A percentile compares a stretch with the other conserved stretches of the same genome.
Conservation (phyloP, 306 rosid genomes). For the barrel medic (Medicago truncatula) region DNA sequence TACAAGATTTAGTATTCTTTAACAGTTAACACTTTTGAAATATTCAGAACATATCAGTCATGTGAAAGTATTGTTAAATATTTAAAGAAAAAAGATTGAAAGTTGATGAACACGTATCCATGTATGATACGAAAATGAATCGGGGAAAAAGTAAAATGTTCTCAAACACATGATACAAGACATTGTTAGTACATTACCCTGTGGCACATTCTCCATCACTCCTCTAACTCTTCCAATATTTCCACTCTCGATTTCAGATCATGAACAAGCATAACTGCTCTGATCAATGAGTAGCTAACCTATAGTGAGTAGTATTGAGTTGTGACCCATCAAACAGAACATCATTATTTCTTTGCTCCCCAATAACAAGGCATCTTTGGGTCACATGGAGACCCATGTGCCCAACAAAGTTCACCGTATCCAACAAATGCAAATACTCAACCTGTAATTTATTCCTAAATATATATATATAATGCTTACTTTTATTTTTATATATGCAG, state of each 20-base stretch:
- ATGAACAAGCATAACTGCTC: neutral
- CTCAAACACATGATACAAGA: slow-evolving; percentile 9
- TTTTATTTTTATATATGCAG: neutral
- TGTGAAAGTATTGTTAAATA: neutral
- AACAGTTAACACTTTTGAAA: neutral
- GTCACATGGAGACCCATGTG: slow-evolving; percentile 52
- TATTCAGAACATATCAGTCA: neutral
- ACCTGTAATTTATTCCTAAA: neutral
- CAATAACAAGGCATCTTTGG: slow-evolving; percentile 49
- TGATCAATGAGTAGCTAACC: neutral
- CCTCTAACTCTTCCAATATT: neutral
- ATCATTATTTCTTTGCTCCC: slow-evolving; percentile 43
- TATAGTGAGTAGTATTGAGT: neutral
- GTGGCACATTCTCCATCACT: slow-evolving; percentile 11
- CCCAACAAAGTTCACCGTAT: slow-evolving; percentile 15
- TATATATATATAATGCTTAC: neutral
- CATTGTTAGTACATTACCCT: neutral
- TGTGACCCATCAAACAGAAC: slow-evolving; percentile 25
- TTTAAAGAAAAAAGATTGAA: neutral
- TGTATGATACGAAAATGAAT: neutral
- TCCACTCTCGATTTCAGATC: slow-evolving; percentile 25
- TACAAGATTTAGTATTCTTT: too few species aligned
- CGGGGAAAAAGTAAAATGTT: neutral
- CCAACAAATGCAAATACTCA: slow-evolving; percentile 20
- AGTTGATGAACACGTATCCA: slow-evolving; percentile 1